A percentile compares a stretch with the other conserved stretches of the same genome.
Evolutionary conservation across 768 basidiomycete genomes (phyloP).

Genomic region (Russula brevipes): DNA sequence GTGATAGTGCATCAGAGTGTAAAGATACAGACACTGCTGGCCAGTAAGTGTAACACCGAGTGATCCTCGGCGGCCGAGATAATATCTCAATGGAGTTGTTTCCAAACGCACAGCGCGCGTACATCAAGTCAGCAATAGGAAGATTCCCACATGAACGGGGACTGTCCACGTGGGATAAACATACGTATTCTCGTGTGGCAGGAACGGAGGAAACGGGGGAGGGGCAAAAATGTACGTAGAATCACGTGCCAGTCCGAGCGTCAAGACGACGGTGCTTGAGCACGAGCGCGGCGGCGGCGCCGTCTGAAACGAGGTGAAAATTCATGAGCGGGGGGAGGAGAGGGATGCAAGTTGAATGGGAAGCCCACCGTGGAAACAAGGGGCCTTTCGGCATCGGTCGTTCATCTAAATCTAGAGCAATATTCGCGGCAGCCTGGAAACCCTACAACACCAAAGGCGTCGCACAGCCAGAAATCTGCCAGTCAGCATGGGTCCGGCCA

Average conservation of each 20-base stretch:
- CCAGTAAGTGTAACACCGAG: not conserved
- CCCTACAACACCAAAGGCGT: constrained; percentile 51
- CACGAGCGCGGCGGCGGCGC: constrained; percentile 17
- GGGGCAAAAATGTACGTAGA: not conserved
- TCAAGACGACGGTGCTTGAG: not conserved
- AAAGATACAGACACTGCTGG: not conserved
- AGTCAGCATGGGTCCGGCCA: constrained; percentile 5
- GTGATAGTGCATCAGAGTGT: not conserved
- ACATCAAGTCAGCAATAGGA: not conserved
- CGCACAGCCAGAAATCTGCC: not conserved
- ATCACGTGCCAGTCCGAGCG: not conserved
- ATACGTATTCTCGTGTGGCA: no score
- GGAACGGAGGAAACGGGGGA: not conserved
- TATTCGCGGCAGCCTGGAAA: constrained; percentile 87
- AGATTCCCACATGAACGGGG: not conserved
- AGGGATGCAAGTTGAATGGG: not conserved
- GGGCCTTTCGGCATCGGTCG: constrained; percentile 90
- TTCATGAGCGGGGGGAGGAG: not conserved
- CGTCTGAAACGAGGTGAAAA: constrained; percentile 11
- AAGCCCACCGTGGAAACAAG: constrained; percentile 68
- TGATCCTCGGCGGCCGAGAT: not conserved
- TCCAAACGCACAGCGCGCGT: not conserved
- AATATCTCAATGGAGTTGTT: not conserved
- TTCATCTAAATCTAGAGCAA: constrained; percentile 87
- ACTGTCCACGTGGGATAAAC: not conserved